Evolutionary conservation across 1,284 basidiomycete genomes (phyloP).

Genomic region (Fistulina hepatica): DNA sequence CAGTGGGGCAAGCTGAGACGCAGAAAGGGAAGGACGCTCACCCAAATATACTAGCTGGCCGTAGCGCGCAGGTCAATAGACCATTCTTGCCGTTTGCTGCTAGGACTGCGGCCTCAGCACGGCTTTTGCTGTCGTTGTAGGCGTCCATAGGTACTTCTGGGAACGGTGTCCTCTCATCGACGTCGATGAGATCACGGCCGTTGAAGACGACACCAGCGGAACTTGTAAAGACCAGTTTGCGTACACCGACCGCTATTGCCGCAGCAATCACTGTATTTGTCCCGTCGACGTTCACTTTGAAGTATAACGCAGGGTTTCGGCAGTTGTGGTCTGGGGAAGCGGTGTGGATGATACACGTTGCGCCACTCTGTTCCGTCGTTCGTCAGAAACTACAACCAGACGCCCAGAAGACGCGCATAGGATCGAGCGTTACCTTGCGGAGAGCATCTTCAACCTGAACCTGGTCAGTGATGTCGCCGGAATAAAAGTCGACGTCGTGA

Average conservation of each 20-base stretch:
- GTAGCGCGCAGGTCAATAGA: constrained; percentile 80
- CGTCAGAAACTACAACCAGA: constrained; percentile 10
- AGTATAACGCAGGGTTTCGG: constrained; percentile 67
- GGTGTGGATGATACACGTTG: constrained; percentile 90
- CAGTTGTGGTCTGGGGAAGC: constrained; percentile 81
- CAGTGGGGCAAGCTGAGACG: constrained; percentile 4
- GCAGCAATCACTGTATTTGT: constrained; percentile 82
- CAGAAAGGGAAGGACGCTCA: constrained; percentile 27
- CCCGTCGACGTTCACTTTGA: constrained; percentile 91
- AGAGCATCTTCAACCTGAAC: constrained; percentile 63
- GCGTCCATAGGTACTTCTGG: constrained; percentile 77
- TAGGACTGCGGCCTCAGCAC: constrained; percentile 79
- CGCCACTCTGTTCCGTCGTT: constrained; percentile 43
- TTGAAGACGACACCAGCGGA: constrained; percentile 91
- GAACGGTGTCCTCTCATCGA: constrained; percentile 81
- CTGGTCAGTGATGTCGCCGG: constrained; percentile 77
- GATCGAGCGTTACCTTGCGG: constrained; percentile 45
- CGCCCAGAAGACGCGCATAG: constrained; percentile 5
- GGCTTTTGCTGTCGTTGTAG: constrained; percentile 95
- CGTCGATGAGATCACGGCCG: constrained; percentile 72
- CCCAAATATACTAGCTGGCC: constrained; percentile 98
- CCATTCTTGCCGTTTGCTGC: constrained; percentile 78
- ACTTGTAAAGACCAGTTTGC: constrained; percentile 91
- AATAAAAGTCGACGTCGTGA: constrained; percentile 76
- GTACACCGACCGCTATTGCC: constrained; percentile 59